Percentiles rank a stretch among this genome's conserved stretches.
Conservation (phyloP, 805 yeast genomes). For the Candida ovalis region DNA sequence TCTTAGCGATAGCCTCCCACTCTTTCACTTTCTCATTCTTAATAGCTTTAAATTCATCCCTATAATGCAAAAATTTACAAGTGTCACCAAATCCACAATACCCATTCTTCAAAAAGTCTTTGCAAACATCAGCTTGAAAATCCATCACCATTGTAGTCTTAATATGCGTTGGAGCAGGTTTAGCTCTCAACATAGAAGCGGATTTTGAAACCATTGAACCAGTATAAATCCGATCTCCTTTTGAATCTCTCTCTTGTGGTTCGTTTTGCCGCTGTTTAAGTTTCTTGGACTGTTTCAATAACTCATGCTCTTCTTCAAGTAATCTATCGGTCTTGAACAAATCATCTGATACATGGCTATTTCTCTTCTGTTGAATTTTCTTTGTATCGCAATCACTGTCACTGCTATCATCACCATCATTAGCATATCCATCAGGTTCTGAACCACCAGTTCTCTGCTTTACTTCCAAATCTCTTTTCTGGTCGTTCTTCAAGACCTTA, state of each 20-base stretch:
- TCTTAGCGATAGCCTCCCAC: conserved; percentile 53
- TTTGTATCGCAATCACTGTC: no score
- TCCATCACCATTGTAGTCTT: conserved; percentile 70
- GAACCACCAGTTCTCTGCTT: neutral
- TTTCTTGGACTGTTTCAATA: conserved; percentile 4
- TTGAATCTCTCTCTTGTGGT: conserved; percentile 15
- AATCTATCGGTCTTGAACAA: conserved; percentile 22
- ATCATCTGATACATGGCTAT: neutral
- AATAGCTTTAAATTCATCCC: conserved; percentile 74
- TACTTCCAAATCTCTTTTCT: neutral
- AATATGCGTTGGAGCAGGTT: conserved; percentile 41
- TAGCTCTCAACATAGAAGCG: conserved; percentile 12
- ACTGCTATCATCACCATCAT: neutral
- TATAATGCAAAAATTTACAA: conserved; percentile 86
- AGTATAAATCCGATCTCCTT: conserved; percentile 26
- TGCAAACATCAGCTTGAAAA: conserved; percentile 91
- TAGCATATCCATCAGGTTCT: neutral
- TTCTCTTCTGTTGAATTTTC: no score
- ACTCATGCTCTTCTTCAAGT: conserved; percentile 20
- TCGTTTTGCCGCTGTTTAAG: neutral
- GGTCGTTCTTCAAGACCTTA: neutral
- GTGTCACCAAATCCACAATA: conserved; percentile 97
- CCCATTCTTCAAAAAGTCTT: conserved; percentile 87
- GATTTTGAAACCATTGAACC: conserved; percentile 20
- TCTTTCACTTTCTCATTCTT: conserved; percentile 40